phyloP scores from a whole-genome alignment of 371 early-diverging fungal species.

The Neoconidiobolus thromboides region DNA sequence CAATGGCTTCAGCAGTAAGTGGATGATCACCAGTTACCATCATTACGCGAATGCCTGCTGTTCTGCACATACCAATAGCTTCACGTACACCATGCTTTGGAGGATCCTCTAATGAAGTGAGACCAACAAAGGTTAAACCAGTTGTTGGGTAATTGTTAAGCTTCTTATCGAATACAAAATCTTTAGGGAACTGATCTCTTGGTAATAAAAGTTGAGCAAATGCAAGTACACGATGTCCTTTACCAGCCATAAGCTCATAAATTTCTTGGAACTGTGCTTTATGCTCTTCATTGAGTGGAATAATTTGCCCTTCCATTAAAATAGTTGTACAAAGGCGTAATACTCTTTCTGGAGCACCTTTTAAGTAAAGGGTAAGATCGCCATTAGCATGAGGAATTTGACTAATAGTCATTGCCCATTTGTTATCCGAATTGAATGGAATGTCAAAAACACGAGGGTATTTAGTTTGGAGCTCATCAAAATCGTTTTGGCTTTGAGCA shows the following conservation, averaged over 20 bases:
- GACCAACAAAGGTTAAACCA: slow-evolving; percentile 61
- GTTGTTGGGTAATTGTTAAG: slow-evolving; percentile 46
- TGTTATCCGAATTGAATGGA: slow-evolving; percentile 93
- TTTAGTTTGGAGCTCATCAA: slow-evolving; percentile 33
- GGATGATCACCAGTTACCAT: slow-evolving; percentile 96
- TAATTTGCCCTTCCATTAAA: slow-evolving; percentile 20
- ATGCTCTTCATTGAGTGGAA: slow-evolving; percentile 38
- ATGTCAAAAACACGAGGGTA: slow-evolving; percentile 60
- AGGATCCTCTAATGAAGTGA: slow-evolving; percentile 78
- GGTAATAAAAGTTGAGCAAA: slow-evolving; percentile 60
- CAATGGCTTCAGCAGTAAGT: slow-evolving; percentile 68
- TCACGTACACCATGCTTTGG: slow-evolving; percentile 95
- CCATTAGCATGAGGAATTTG: slow-evolving; percentile 40
- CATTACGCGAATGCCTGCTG: slow-evolving; percentile 83
- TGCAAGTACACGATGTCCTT: slow-evolving; percentile 87
- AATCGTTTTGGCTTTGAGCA: slow-evolving; percentile 24
- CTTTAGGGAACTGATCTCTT: slow-evolving; percentile 37
- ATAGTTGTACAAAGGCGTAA: slow-evolving; percentile 50
- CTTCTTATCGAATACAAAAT: slow-evolving; percentile 47
- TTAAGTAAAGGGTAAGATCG: slow-evolving; percentile 49
- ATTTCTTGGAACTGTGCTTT: slow-evolving; percentile 34
- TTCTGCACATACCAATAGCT: slow-evolving; percentile 78
- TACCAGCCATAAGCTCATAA: slow-evolving; percentile 66
- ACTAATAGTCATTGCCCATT: slow-evolving; percentile 82
- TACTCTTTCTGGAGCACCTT: slow-evolving; percentile 90